phyloP scores from a whole-genome alignment of 495 filamentous ascomycete genomes.

The Xylona heveae region DNA sequence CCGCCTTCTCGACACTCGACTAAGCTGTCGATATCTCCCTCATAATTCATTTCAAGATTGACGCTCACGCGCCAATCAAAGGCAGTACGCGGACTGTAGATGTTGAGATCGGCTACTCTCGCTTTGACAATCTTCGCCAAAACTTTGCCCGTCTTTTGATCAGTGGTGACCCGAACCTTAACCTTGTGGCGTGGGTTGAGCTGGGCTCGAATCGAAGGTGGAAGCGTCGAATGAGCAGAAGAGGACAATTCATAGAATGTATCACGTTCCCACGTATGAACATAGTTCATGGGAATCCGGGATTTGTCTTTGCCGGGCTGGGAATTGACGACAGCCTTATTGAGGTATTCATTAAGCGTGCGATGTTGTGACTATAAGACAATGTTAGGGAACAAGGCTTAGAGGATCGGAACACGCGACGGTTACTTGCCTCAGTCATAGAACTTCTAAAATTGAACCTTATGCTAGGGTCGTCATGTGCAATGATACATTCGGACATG shows the following conservation, averaged over 20 bases:
- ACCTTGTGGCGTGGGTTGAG: slow-evolving; percentile 35
- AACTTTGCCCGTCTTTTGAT: slow-evolving; percentile 48
- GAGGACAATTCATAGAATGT: slow-evolving; percentile 57
- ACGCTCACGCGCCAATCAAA: slow-evolving; percentile 81
- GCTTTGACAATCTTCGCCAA: slow-evolving; percentile 77
- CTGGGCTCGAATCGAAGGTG: slow-evolving; percentile 28
- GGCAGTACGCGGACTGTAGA: slow-evolving; percentile 45
- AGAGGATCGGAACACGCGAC: slow-evolving; percentile 1
- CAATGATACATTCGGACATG: slow-evolving; percentile 41
- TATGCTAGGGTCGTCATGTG: slow-evolving; percentile 23
- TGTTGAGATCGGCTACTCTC: slow-evolving; percentile 60
- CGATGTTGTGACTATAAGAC: slow-evolving; percentile 46
- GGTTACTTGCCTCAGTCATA: slow-evolving; percentile 57
- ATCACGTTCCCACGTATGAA: slow-evolving; percentile 62
- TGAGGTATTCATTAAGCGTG: slow-evolving; percentile 59
- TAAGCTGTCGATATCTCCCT: slow-evolving; percentile 40
- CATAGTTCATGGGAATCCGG: slow-evolving; percentile 56
- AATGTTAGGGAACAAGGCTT: slow-evolving; percentile 6
- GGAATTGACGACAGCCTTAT: slow-evolving; percentile 36
- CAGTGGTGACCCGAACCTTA: slow-evolving; percentile 57
- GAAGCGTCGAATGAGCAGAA: slow-evolving; percentile 26
- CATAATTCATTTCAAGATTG: slow-evolving; percentile 73
- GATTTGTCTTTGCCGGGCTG: slow-evolving; percentile 16
- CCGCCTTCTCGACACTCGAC: slow-evolving; percentile 18
- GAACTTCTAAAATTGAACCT: slow-evolving; percentile 47